Percentiles rank a stretch among this genome's conserved stretches.
These are phyloP conservation scores for Vitis hybrid DNA, from an alignment of 177 flowering plant species.

Conservation along the genomic window DNA sequence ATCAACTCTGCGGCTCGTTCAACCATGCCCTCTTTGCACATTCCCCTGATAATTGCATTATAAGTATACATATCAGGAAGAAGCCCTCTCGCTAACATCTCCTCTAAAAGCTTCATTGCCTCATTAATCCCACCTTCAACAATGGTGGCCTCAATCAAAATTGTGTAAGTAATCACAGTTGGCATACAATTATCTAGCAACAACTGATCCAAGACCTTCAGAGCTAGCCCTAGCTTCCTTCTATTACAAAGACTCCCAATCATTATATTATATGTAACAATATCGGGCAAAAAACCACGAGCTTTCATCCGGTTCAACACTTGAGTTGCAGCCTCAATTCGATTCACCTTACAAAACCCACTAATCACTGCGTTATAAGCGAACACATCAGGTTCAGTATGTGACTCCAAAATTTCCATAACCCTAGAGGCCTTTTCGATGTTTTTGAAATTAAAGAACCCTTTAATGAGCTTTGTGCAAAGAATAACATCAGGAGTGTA, in stretches of 20 bases:
- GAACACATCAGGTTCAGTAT: conserved; percentile 67
- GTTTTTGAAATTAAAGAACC: conserved; percentile 49
- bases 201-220: conserved; percentile 57
- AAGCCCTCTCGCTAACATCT: conserved; percentile 62
- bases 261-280: conserved; percentile 74
- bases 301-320: conserved; percentile 52
- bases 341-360: conserved; percentile 68
- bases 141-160: conserved; percentile 71
- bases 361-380: conserved; percentile 74
- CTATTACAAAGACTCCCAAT: conserved; percentile 75
- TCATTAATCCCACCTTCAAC: conserved; percentile 47
- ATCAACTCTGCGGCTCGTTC: conserved; percentile 60
- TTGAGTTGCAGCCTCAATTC: conserved; percentile 44
- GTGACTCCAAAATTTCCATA: conserved; percentile 61
- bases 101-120: conserved; percentile 70
- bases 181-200: conserved; percentile 59
- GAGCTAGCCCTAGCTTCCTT: conserved; percentile 59
- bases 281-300: conserved; percentile 58
- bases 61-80: conserved; percentile 65
- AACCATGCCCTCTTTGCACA: conserved; percentile 70
- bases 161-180: conserved; percentile 73
- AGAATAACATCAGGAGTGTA: conserved; percentile 65
- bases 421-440: conserved; percentile 58
- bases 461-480: conserved; percentile 78
- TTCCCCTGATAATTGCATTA: conserved; percentile 70